Conservation (phyloP, 176 grass and related monocot species). For the Calamus simplicifolius region DNA sequence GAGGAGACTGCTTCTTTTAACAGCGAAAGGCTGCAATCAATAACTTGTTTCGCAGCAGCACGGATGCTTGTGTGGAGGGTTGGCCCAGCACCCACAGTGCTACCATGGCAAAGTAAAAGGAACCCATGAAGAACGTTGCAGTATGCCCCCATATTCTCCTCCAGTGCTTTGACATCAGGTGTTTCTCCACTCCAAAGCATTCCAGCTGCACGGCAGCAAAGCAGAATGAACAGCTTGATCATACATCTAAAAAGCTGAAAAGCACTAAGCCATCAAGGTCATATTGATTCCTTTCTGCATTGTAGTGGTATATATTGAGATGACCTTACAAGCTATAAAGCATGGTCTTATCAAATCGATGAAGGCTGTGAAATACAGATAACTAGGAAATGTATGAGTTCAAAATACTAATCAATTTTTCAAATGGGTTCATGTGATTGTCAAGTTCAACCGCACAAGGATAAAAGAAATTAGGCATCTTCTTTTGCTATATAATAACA, state of each 20-base stretch:
- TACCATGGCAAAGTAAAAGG: slow-evolving; percentile 79
- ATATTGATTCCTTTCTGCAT: no score
- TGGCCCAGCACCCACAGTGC: slow-evolving; percentile 51
- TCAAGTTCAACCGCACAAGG: no score
- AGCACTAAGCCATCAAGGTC: no score
- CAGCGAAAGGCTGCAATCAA: slow-evolving; percentile 67
- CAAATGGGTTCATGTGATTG: no score
- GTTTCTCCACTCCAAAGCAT: slow-evolving; percentile 82
- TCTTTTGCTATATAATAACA: no score
- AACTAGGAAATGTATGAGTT: no score
- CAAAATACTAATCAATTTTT: no score
- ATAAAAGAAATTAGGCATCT: no score
- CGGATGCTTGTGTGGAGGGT: slow-evolving; percentile 74
- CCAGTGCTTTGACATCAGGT: slow-evolving; percentile 52
- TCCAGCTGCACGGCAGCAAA: slow-evolving; percentile 40
- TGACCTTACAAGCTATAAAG: no score
- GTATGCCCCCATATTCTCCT: slow-evolving; percentile 66
- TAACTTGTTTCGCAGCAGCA: slow-evolving; percentile 44
- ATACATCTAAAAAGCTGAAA: background rate
- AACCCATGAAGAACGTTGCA: slow-evolving; percentile 87
- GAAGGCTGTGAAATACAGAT: no score
- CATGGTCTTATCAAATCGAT: no score
- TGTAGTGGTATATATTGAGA: no score
- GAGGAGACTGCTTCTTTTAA: slow-evolving; percentile 71
- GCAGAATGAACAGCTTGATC: background rate